phyloP scores from a whole-genome alignment of 2,329 filamentous ascomycete species.

The Cyanodermella asteris region DNA sequence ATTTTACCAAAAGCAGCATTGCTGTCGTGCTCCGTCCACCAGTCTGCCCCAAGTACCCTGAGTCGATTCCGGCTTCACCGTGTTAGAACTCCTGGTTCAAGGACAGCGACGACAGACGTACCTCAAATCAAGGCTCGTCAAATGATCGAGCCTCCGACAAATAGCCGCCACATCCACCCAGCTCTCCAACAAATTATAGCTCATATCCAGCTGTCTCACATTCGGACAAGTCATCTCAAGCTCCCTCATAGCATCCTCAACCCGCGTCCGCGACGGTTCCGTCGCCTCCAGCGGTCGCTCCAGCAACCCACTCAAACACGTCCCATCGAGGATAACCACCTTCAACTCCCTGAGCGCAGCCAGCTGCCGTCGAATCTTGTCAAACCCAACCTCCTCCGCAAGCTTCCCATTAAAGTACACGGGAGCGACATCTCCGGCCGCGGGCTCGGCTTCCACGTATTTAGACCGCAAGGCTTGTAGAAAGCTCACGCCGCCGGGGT shows the following conservation, averaged over 20 bases:
- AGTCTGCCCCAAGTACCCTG: slow-evolving; percentile 8
- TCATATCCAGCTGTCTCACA: slow-evolving; percentile 57
- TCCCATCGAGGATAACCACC: slow-evolving; percentile 61
- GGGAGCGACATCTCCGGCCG: slow-evolving; percentile 22
- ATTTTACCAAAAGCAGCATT: slow-evolving; percentile 27
- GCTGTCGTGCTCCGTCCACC: too few species aligned
- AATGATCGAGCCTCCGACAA: slow-evolving; percentile 42
- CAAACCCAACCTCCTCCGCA: slow-evolving; percentile 84
- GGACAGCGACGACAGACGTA: slow-evolving; percentile 20
- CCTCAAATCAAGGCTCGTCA: slow-evolving; percentile 51
- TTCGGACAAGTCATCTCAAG: slow-evolving; percentile 36
- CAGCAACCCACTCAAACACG: slow-evolving; percentile 31
- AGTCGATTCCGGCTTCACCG: slow-evolving; percentile 48
- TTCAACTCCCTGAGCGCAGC: slow-evolving; percentile 55
- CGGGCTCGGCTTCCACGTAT: slow-evolving; percentile 35
- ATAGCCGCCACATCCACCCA: slow-evolving; percentile 48
- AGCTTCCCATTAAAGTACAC: slow-evolving; percentile 62
- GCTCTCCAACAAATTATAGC: slow-evolving; percentile 55
- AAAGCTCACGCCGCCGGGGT: slow-evolving; percentile 43
- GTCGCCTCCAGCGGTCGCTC: not conserved
- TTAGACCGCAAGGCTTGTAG: slow-evolving; percentile 61
- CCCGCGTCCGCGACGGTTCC: slow-evolving; percentile 10
- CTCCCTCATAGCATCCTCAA: slow-evolving; percentile 17
- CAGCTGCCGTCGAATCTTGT: slow-evolving; percentile 67
- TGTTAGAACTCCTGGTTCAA: not conserved